Evolutionary conservation across 176 grass and related monocot genomes (phyloP), one percentile per base, ranked within the genome.

Genomic region (Dendrocalamus sinicus): DNA sequence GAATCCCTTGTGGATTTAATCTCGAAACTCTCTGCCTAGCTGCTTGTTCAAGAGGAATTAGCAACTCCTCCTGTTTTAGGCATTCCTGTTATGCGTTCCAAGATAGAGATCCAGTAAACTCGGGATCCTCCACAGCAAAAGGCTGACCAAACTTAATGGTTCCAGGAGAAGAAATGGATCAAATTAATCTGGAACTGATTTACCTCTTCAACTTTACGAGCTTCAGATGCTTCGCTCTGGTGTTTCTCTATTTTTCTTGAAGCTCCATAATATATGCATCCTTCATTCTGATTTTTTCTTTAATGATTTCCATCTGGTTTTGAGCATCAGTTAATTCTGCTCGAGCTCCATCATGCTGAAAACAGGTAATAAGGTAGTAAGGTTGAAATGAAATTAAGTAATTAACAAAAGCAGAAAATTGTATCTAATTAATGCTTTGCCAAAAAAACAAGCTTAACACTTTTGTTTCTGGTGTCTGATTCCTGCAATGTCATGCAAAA

Each of bases 21-120:
- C 88, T 98, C 19, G 90, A 71, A 67, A 98, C 73, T 89, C 91
- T 94, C 77, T 98, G 93, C 83, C 91, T 94, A 43, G 93, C 90
- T 67, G 65, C 84, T 94, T 98, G 93, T 85, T 96, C 96, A 73
- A 70, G 76, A 81, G 93, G 84, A 89, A 89, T 98, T 75, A 95
- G 84, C n/a, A 67, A 82, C 44, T 92, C 90, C 86, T 96, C 91
- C 76, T 88, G 75, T 76, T 92, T 89, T 71, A 90, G 81, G 87
- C 84, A 94, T 91, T 94, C 93, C 96, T 98, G 75, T 52, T 61
- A 83, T 24, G 12, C 40, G 74, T 85, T 64, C 58, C n/a, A 20
- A 73, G 55, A 30, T 86, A 81, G 50, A 59, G 46, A 76, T 77
- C 55, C 12, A 68, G 14, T 15, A 81, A 58, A 32, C 22, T 67